Base-by-base conservation (phyloP, 1,139 yeast species). In the Kurtzmaniella quercitrusa region DNA sequence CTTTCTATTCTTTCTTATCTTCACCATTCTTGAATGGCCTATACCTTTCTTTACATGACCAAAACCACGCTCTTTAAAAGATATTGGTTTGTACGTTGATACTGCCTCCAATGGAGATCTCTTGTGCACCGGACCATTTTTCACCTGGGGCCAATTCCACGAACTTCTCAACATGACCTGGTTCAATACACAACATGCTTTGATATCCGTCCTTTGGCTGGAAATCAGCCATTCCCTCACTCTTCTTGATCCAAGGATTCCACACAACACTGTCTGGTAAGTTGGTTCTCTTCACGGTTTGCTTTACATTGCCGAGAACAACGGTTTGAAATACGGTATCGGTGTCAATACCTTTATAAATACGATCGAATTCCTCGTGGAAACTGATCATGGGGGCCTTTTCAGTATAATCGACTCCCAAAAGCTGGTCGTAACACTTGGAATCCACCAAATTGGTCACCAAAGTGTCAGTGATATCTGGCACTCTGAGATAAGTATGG, bases 231-330 rank as follows among this genome's bases (percentile, higher is more conserved):
- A 93, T 86, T 1, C 84, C 84, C 22, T 67, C 72, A 18, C 94
- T 80, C 61, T 86, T 87, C 42, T 84, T 78, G 52, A 78, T 71
- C 98, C 98, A 93, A 20, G 98, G 98, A 62, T 93, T 93, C 98
- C 98, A 93, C 42, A 93, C 97, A 40, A 93, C 98, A 18, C 88
- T 78, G 59, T 93, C 98, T 2, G 86, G 89, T 50, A 91, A 71
- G 53, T 83, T 82, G 22, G 65, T 65, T 57, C 95, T 76, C 45
- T 76, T 67, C 33, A 89, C 66, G 39, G 84, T 80, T 59, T 82
- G 83, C 42, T 80, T 62, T 3, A 87, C 91, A 48, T 78, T 74
- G 34, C 94, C 94, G 47, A 76, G 68, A 48, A 81, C 85, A 39
- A 82, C 78, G 35, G 81, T 77, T 58, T 83, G 91, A 36, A 87